Evolutionary conservation across 2,329 filamentous ascomycete species (phyloP), one percentile per base, ranked within the genome.

Genomic region (Ramularia endophylla): DNA sequence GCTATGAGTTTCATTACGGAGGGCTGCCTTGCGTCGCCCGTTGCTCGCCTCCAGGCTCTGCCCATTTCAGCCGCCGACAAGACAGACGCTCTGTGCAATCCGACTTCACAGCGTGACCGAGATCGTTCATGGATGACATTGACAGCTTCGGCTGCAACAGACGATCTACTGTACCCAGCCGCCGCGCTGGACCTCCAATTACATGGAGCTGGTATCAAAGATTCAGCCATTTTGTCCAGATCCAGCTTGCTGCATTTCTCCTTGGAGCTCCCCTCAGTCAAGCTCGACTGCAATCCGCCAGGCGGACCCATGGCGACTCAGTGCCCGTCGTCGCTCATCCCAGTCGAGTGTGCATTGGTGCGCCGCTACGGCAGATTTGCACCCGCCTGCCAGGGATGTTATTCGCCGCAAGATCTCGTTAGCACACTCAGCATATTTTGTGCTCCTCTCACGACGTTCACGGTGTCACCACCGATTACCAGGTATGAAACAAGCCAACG

Each of bases 281-380:
- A 25, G 22, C 22, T 25, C 22, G 22, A 25, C 33, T 40, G 28
- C 31, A 27, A 40, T 43, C 39, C 30, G 44, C 27, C 32, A 36
- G 34, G 37, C 33, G 25, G 25, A 29, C 29, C 41, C 34, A 29
- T 35, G 27, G 36, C 36, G 27, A 36, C 13, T 34, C 17, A 39
- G 34, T 33, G 22, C 11, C 22, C 31, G 13, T 18, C 19, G 36
- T 22, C 39, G 34, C 38, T 34, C 33, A 49, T 48, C 43, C 45
- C 46, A 43, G 48, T 34, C 17, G 22, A 18, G 35, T 27, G 45
- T 51, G 48, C 48, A 51, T 51, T 48, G 48, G 46, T 42, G 35
- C 43, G 40, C 38, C 17, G 39, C 11, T 27, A 32, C 40, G 4
- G 28, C 40, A 43, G 28, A 36, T 36, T 6, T 41, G 35, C 38